Base-by-base conservation (phyloP, 176 grass and related monocot species). In the Rhynchospora tenuis region DNA sequence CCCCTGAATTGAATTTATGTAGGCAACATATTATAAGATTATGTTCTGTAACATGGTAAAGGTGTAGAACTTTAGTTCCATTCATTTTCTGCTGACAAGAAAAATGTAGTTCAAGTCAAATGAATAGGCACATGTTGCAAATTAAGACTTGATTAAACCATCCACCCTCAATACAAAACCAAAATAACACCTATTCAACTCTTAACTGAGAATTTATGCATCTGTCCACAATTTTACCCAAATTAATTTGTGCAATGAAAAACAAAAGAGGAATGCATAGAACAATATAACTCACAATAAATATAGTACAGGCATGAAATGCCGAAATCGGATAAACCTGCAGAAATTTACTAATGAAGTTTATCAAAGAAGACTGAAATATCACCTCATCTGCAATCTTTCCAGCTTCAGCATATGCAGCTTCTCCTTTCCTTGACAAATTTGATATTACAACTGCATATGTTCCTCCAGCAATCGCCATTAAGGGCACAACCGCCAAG, bases 381-480 rank as follows among this genome's bases (percentile, higher is more conserved):
- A 56, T 78, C 58, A 81, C 73, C n/a, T 88, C 81, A 52, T 88
- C 86, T 13, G 73, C 81, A 38, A 88, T 46, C 10, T 65, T 46
- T 0, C 71, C 86, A 28, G 86, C 86, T 7, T 33, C 29, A 51
- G 16, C 62, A 6, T 88, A 88, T 83, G 86, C 82, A 59, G 24
- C 64, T 83, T 75, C 60, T 63, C 86, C 29, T 12, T 83, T 57
- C 43, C 47, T 84, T 2, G 83, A 72, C 0, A 88, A 50, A 55
- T 44, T 73, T 11, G 44, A 79, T 15, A 74, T 12, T 6, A 52
- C 14, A 59, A 13, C 50, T 44, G 83, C 55, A 7, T 80, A 78
- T 20, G 44, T 5, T 50, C 54, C 87, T 60, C 75, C 87, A 54
- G 64, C 65, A 79, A 58, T 1, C 11, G 78, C 55, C 9, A 88